A percentile compares a stretch with the other conserved stretches of the same genome.
phyloP scores from a whole-genome alignment of 1,284 basidiomycete genomes.

The Cutaneotrichosporon cyanovorans region DNA sequence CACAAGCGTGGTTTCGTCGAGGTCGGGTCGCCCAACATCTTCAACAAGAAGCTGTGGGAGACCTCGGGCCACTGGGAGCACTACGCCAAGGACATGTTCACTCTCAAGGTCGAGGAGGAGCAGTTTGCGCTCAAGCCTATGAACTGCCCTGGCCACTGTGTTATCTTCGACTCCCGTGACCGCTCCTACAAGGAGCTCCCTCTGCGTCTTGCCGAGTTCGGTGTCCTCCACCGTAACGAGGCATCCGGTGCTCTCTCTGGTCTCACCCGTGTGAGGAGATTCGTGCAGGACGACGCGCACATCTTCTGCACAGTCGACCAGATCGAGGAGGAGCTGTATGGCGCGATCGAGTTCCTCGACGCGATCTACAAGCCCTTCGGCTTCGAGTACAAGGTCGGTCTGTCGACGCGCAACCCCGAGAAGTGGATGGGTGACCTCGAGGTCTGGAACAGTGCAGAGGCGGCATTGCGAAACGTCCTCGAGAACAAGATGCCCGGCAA shows the following conservation, averaged over 20 bases:
- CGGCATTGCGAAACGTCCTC: slow-evolving; percentile 72
- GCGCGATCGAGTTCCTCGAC: slow-evolving; percentile 90
- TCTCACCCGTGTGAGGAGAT: slow-evolving; percentile 84
- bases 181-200: slow-evolving; percentile 93
- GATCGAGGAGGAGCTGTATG: slow-evolving; percentile 80
- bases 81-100: slow-evolving; percentile 97
- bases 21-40: slow-evolving; percentile 98
- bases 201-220: slow-evolving; percentile 96
- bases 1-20: slow-evolving; percentile 50
- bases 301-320: slow-evolving; percentile 93
- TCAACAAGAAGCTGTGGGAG: slow-evolving; percentile 93
- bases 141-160: slow-evolving; percentile 98
- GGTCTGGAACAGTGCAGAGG: slow-evolving; percentile 84
- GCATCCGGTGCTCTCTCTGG: slow-evolving; percentile 91
- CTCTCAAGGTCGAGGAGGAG: slow-evolving; percentile 89
- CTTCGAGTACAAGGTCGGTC: slow-evolving; percentile 89
- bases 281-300: slow-evolving; percentile 88
- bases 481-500: slow-evolving; percentile 80
- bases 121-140: slow-evolving; percentile 92
- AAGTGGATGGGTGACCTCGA: slow-evolving; percentile 85
- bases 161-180: slow-evolving; percentile 93
- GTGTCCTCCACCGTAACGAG: slow-evolving; percentile 95
- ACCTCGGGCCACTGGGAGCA: slow-evolving; percentile 98
- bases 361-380: slow-evolving; percentile 94
- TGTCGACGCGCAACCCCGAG: slow-evolving; percentile 87